Base-by-base conservation (phyloP, 2,329 filamentous ascomycete genomes). In the Lachnellula willkommii region DNA sequence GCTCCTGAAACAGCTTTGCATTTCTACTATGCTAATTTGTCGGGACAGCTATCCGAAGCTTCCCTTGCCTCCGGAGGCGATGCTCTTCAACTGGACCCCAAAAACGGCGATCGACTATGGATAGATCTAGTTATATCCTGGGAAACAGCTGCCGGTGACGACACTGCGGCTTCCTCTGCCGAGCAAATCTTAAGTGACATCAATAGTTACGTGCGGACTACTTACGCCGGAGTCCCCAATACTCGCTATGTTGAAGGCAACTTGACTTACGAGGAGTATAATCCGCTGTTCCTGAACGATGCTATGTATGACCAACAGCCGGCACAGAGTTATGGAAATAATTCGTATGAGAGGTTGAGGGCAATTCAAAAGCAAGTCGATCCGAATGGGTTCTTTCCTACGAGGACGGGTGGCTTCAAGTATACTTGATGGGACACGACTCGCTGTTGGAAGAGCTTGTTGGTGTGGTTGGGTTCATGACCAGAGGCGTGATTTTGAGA, bases 271-370 rank as follows among this genome's bases (percentile, higher is more conserved):
- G 63, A 60, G 14, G 50, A 56, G 2, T 72, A 70, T 55, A 58
- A 66, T 17, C 66, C 67, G 9, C 56, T 65, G 1, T 69, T 71
- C 40, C 69, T 73, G 66, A 73, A 73, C 43, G 70, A 73, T 60
- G 70, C 70, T 1, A 67, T 65, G 60, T 63, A 59, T 20, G 69
- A 72, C 55, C 64, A 66, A 35, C 35, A 51, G 9, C 59, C 61
- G 1, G 45, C 63, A 60, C 8, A 66, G 48, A 51, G 69, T 46
- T 65, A 65, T 56, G 63, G 58, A 3, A 24, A 69, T 56, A 56
- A 61, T 17, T 66, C 62, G 7, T 70, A 67, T 60, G 64, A 56
- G 6, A 60, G 62, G 55, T 65, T 72, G 57, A 70, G 66, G 59
- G 59, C 57, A 11, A 60, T 72, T 54, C 69, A 73, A 60, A 57